Evolutionary conservation across 345 rosid genomes (phyloP).

Genomic region (Acer saccharum): DNA sequence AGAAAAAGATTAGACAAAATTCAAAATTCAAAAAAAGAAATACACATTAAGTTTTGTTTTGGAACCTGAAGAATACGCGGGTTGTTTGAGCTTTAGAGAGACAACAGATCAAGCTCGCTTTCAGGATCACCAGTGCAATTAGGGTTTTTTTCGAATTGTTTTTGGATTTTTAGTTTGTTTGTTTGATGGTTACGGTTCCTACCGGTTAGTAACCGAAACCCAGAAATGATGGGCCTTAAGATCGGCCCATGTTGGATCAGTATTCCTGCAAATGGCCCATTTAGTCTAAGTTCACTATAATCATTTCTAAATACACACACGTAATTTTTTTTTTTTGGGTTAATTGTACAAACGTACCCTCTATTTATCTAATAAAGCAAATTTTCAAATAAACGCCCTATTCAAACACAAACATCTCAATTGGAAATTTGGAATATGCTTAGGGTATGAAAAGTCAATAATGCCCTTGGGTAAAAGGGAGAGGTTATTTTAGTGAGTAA

Average conservation of each 20-base stretch:
- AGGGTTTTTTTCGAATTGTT: neutral
- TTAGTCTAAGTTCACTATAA: neutral
- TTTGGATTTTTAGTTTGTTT: neutral
- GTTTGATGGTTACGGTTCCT: too few relatives aligned
- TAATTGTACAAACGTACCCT: too few relatives aligned
- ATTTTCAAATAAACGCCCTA: too few relatives aligned
- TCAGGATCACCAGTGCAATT: neutral
- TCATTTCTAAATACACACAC: neutral
- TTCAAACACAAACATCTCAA: too few relatives aligned
- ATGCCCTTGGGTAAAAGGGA: too few relatives aligned
- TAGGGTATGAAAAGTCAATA: too few relatives aligned
- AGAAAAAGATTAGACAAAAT: neutral
- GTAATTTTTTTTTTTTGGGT: too few relatives aligned
- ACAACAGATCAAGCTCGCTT: neutral
- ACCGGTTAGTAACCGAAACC: too few relatives aligned
- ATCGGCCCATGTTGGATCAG: neutral
- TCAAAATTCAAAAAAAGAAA: neutral
- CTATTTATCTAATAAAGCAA: too few relatives aligned
- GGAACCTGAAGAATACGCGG: neutral
- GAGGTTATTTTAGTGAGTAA: too few relatives aligned
- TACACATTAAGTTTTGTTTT: neutral
- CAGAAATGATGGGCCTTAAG: neutral
- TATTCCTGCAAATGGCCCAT: neutral
- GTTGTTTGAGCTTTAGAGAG: neutral
- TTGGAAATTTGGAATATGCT: too few relatives aligned